Conservation (phyloP, 2,329 filamentous ascomycete species). For the Fusarium protoensiforme region DNA sequence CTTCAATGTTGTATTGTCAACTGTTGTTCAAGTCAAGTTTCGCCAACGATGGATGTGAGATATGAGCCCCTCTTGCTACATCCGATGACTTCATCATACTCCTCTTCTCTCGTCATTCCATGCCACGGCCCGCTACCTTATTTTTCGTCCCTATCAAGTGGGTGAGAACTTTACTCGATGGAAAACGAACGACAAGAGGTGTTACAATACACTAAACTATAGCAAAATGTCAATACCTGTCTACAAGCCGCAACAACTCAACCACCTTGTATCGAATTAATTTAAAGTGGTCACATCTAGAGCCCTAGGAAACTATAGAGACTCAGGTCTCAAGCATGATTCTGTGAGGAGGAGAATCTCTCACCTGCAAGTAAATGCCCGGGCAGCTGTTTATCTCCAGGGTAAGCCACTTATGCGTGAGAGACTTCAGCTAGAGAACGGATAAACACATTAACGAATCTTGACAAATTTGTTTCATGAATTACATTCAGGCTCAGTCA, state of each 20-base stretch:
- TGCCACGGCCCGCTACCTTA: background rate
- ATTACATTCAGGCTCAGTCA: too few relatives aligned
- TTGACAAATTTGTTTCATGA: background rate
- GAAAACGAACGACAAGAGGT: background rate
- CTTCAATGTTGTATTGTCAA: too few relatives aligned
- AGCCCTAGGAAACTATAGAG: fast-evolving
- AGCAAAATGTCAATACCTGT: background rate
- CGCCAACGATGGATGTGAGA: background rate
- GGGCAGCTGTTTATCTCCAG: background rate
- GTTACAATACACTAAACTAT: background rate
- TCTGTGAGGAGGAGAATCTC: background rate
- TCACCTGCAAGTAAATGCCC: fast-evolving
- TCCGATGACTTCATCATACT: slow-evolving; percentile 14
- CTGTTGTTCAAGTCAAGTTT: background rate
- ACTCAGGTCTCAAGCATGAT: background rate
- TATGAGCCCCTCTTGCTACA: background rate
- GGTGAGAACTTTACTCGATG: background rate
- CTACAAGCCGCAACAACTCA: background rate
- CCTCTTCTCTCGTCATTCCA: slow-evolving; percentile 3
- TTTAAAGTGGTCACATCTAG: too few relatives aligned
- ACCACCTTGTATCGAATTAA: background rate
- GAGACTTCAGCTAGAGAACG: background rate
- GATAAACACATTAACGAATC: too few relatives aligned
- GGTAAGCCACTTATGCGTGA: background rate
- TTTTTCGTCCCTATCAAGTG: background rate